phyloP scores from a whole-genome alignment of 176 grass and related monocot genomes.

The Calamus simplicifolius region DNA sequence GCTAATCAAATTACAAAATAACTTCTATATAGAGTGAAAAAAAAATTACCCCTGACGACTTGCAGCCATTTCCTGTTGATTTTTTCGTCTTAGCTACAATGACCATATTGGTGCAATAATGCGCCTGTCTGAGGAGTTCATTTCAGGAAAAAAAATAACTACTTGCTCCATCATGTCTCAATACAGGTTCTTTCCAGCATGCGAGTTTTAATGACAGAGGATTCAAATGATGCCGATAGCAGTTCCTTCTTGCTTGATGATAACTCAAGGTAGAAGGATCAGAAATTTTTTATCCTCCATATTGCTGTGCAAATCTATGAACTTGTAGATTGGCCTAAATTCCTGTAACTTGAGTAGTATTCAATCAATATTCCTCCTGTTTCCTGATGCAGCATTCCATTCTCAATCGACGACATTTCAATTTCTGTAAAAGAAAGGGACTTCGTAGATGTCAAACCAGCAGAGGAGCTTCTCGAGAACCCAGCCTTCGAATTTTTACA shows the following conservation, averaged over 20 bases:
- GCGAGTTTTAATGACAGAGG: constrained; percentile 19
- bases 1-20: too few relatives aligned
- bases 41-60: too few relatives aligned
- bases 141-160: too few relatives aligned
- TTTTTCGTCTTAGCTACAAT: too few relatives aligned
- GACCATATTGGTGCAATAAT: too few relatives aligned
- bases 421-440: constrained; percentile 72
- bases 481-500: constrained; percentile 9
- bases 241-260: constrained; percentile 22
- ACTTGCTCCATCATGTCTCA: background rate
- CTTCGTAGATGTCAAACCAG: constrained; percentile 1
- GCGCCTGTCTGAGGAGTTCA: too few relatives aligned
- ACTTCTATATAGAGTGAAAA: too few relatives aligned
- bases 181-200: constrained; percentile 22
- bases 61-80: too few relatives aligned
- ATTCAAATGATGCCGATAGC: constrained; percentile 24
- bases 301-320: too few relatives aligned
- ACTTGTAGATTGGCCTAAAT: background rate
- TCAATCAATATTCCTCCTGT: background rate
- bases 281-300: background rate
- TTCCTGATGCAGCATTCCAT: constrained; percentile 73
- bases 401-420: constrained; percentile 86
- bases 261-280: constrained; percentile 16
- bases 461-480: background rate
- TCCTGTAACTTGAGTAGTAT: background rate